A percentile compares a stretch with the other conserved stretches of the same genome.
Evolutionary conservation across 306 rosid genomes (phyloP).

Genomic region (Quercus variabilis): DNA sequence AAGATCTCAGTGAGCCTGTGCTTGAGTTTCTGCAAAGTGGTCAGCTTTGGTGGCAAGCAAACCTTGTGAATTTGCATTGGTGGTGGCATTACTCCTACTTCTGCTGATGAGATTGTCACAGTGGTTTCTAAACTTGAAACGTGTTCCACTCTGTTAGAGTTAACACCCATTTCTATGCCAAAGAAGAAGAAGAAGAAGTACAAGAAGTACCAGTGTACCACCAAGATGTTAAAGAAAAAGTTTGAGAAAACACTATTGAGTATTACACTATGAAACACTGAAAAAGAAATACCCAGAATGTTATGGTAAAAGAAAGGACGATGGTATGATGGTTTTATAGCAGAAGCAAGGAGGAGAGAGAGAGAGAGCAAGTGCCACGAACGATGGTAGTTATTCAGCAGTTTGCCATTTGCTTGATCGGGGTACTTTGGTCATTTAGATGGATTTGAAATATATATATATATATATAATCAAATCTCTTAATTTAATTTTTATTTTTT

Average conservation of each 20-base stretch:
- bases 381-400: no score
- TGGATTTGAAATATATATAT: no score
- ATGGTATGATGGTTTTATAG: no score
- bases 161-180: slow-evolving; percentile 46
- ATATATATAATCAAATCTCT: no score
- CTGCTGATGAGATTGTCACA: slow-evolving; percentile 44
- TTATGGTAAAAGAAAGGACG: background rate
- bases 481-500: no score
- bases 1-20: slow-evolving; percentile 70
- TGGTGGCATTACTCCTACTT: slow-evolving; percentile 27
- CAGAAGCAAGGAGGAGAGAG: no score
- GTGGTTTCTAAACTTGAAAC: slow-evolving; percentile 36
- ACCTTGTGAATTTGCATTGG: slow-evolving; percentile 58
- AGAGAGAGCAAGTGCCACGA: no score
- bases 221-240: slow-evolving; percentile 9
- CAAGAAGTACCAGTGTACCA: background rate
- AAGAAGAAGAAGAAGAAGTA: background rate
- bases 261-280: background rate
- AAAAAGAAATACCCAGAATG: background rate
- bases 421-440: no score
- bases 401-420: no score
- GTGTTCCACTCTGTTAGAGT: slow-evolving; percentile 67
- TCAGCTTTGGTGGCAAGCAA: slow-evolving; percentile 59
- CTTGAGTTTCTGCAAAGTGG: slow-evolving; percentile 60
- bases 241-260: no score